Evolutionary conservation across 345 rosid species (phyloP).

Genomic region (Corchorus capsularis): DNA sequence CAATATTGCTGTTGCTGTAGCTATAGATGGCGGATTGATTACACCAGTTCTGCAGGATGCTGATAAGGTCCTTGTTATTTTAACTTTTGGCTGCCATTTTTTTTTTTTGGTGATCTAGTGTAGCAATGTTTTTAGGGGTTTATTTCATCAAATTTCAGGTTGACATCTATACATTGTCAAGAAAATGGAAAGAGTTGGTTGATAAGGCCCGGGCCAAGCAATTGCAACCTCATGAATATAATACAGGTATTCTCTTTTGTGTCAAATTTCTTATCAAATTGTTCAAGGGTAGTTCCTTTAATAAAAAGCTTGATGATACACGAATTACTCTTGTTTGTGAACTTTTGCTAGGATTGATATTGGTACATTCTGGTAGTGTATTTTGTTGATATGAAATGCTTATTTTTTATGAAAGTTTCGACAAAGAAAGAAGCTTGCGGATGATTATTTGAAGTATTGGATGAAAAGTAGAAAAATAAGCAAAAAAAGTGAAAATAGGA

Average conservation of each 20-base stretch:
- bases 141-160: conserved; percentile 43
- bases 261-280: too few relatives aligned
- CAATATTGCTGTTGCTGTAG: conserved; percentile 97
- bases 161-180: conserved; percentile 89
- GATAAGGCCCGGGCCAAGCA: conserved; percentile 96
- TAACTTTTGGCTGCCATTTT: conserved; percentile 7
- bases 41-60: conserved; percentile 98
- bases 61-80: conserved; percentile 64
- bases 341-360: neutral
- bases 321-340: too few relatives aligned
- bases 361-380: neutral
- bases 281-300: neutral
- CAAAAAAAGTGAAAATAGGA: neutral
- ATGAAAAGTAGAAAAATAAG: neutral
- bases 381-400: conserved; percentile 2
- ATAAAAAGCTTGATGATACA: neutral
- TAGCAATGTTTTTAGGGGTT: neutral
- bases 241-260: conserved; percentile 51
- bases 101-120: neutral
- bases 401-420: neutral
- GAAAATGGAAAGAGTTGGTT: conserved; percentile 98
- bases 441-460: neutral
- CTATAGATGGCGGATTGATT: conserved; percentile 87
- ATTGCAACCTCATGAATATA: conserved; percentile 91
- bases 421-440: too few relatives aligned